Base-by-base conservation (phyloP, 1,284 basidiomycete genomes). In the Anthracocystis panici-leucophaei region DNA sequence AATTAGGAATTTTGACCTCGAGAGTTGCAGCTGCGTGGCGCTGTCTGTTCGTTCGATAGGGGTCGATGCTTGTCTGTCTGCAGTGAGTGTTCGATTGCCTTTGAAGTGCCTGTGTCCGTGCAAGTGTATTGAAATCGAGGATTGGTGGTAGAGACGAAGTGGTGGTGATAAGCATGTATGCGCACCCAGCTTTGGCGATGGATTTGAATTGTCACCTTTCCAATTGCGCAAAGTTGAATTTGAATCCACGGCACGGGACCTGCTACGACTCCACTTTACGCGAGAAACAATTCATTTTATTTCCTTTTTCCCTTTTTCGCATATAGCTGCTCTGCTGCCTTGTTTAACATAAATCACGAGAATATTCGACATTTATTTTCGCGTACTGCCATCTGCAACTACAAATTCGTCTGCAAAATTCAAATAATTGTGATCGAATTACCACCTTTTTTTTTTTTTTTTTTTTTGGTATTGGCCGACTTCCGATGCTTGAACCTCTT, bases 221-320 rank as follows among this genome's bases (percentile, higher is more conserved):
- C 55, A 31, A 52, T 27, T 20, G 35, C 9, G 44, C 14, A 21
- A 38, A 41, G n/a, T 56, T 40, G 20, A 35, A 58, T 21, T 53
- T 29, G 0, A 20, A 35, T 16, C n/a, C 25, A 44, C 20, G 27
- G 52, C 57, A 54, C 59, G 45, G 53, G 48, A 68, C 51, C 16
- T n/a, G 6, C 18, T 11, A 27, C 23, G 21, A 50, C 55, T 57
- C 65, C 59, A 68, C 66, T 68, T 62, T 68, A 68, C 66, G 60
- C 66, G 56, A 62, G 51, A 68, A 23, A 29, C 27, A 27, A 20
- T 38, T 11, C 6, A 6, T 14, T 23, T 21, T 46, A 29, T 10
- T 11, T 49, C 11, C 11, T 5, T 18, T 44, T 48, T n/a, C 21
- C 20, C 16, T 44, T 53, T 33, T 29, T 21, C 11, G 49, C 61